Evolutionary conservation across 139 green algal genomes (phyloP).

Genomic region (Microglena sp.): DNA sequence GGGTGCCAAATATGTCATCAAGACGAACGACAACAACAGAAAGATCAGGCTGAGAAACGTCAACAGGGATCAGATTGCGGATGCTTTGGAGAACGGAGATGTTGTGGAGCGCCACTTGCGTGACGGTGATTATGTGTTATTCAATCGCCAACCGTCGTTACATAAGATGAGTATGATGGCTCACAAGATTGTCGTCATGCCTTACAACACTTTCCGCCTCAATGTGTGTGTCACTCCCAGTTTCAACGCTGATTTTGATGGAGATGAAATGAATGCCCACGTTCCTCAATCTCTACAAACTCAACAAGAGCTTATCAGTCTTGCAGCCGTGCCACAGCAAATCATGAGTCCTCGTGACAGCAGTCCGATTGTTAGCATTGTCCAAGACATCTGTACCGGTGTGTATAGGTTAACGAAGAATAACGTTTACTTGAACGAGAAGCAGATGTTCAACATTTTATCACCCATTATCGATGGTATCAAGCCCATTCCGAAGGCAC

Average conservation of each 20-base stretch:
- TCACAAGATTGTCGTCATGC: constrained; percentile 61
- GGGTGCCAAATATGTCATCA: constrained; percentile 89
- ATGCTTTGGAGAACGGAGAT: neutral
- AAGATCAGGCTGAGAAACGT: too few relatives aligned
- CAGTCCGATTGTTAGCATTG: constrained; percentile 92
- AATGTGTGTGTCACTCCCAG: constrained; percentile 79
- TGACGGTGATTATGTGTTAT: constrained; percentile 88
- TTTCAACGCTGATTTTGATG: constrained; percentile 98
- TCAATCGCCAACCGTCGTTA: constrained; percentile 92
- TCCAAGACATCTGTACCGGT: constrained; percentile 26
- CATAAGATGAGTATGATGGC: constrained; percentile 99
- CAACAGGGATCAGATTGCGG: neutral
- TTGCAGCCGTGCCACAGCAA: constrained; percentile 91
- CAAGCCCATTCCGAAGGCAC: neutral
- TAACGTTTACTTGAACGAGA: too few relatives aligned
- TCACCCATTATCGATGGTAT: neutral
- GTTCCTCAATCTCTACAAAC: constrained; percentile 66
- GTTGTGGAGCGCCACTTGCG: constrained; percentile 82
- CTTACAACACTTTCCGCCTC: constrained; percentile 56
- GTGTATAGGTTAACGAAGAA: neutral
- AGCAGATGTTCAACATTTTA: too few relatives aligned
- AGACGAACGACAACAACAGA: neutral
- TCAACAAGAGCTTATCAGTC: constrained; percentile 71
- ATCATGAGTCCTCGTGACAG: constrained; percentile 81
- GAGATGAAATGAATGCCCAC: constrained; percentile 99